phyloP scores from a whole-genome alignment of 495 filamentous ascomycete species.

The Umbilicaria muhlenbergii region DNA sequence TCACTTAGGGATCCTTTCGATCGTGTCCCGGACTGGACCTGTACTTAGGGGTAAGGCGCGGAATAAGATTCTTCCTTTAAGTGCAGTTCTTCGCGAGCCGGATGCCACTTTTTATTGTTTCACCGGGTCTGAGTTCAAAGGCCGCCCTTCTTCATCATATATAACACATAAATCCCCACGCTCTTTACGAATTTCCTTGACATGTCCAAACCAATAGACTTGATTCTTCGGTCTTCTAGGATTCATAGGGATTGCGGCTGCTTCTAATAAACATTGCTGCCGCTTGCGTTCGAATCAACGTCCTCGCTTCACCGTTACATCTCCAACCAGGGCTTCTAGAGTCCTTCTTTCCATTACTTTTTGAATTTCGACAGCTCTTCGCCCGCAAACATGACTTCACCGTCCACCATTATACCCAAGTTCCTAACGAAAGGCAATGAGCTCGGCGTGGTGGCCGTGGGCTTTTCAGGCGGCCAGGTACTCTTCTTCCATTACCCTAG shows the following conservation, averaged over 20 bases:
- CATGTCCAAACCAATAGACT: too few species aligned
- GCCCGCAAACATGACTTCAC: slow-evolving; percentile 36
- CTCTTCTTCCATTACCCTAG: slow-evolving; percentile 2
- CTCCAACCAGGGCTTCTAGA: not conserved
- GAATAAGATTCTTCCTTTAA: not conserved
- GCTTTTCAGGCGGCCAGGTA: slow-evolving; percentile 96
- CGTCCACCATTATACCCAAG: slow-evolving; percentile 59
- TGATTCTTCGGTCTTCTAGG: too few species aligned
- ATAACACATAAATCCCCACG: too few species aligned
- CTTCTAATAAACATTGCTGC: not conserved
- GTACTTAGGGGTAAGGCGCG: slow-evolving; percentile 10
- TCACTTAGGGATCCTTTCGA: slow-evolving; percentile 8
- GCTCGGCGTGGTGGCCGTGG: slow-evolving; percentile 84
- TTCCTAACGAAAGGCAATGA: slow-evolving; percentile 68
- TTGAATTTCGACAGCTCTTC: not conserved
- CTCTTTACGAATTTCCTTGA: too few species aligned
- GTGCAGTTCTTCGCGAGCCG: not conserved
- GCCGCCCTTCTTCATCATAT: not conserved
- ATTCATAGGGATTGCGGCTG: not conserved
- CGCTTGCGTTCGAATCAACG: not conserved
- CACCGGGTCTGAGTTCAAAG: not conserved
- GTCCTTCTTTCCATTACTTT: not conserved
- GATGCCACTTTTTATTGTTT: not conserved
- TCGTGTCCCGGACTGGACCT: slow-evolving; percentile 3
- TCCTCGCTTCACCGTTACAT: too few species aligned